These are phyloP conservation scores for Neurospora sp. DNA, from an alignment of 2,329 filamentous ascomycete genomes.

Conservation along the genomic window DNA sequence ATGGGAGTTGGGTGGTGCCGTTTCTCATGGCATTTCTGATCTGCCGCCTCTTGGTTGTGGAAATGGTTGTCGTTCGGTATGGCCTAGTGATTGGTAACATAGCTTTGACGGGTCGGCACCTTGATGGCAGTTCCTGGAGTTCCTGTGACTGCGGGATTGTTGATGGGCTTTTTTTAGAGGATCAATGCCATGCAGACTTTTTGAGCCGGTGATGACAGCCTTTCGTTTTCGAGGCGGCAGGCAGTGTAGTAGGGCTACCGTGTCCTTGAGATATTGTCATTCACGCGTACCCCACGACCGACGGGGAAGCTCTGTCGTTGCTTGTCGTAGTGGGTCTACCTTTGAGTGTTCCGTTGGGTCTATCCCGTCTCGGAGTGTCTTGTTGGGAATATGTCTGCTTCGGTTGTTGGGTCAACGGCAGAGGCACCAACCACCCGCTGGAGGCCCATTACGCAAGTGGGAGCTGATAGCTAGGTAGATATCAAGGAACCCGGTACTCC, in stretches of 20 bases:
- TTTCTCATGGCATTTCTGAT: not conserved
- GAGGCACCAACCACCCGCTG: not conserved
- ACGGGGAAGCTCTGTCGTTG: not conserved
- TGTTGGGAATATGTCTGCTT: not conserved
- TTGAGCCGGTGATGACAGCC: not conserved
- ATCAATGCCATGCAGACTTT: not conserved
- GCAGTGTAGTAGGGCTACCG: not conserved
- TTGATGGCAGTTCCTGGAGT: not conserved
- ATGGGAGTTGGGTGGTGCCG: too few relatives aligned
- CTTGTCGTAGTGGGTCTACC: not conserved
- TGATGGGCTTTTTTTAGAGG: not conserved
- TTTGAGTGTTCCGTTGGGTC: not conserved
- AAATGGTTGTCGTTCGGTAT: not conserved
- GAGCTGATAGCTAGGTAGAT: too few relatives aligned
- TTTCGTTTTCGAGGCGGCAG: not conserved
- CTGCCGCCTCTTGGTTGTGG: not conserved
- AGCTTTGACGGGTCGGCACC: not conserved
- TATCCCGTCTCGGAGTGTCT: not conserved
- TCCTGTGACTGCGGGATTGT: not conserved
- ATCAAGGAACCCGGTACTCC: not conserved
- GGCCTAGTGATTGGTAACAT: not conserved
- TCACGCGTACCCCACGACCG: not conserved
- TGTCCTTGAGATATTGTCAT: not conserved
- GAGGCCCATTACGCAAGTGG: not conserved
- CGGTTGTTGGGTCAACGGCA: not conserved